phyloP scores from a whole-genome alignment of 805 yeast species.

The Cyberlindnera amylophila region DNA sequence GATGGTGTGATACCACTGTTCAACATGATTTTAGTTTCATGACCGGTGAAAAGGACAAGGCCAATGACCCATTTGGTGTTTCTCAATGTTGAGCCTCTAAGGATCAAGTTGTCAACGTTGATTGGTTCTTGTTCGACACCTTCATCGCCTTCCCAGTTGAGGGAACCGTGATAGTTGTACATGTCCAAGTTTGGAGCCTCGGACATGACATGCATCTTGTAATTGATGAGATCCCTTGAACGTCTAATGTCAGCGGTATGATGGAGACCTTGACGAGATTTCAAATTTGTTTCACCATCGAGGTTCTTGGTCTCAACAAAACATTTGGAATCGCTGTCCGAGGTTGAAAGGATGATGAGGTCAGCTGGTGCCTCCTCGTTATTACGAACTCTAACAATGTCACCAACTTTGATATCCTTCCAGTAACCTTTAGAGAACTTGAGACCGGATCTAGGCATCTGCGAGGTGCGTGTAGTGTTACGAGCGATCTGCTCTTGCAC shows the following conservation, averaged over 20 bases:
- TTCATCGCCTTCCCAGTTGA: slow-evolving; percentile 43
- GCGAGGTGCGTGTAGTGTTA: slow-evolving; percentile 2
- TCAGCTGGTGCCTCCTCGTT: slow-evolving; percentile 84
- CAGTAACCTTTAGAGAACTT: slow-evolving; percentile 41
- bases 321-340: slow-evolving; percentile 66
- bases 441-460: neutral
- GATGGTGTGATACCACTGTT: slow-evolving; percentile 78
- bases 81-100: slow-evolving; percentile 72
- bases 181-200: slow-evolving; percentile 80
- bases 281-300: slow-evolving; percentile 77
- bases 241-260: slow-evolving; percentile 47
- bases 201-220: slow-evolving; percentile 62
- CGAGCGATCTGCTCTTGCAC: slow-evolving; percentile 9
- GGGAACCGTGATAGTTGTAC: slow-evolving; percentile 70
- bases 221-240: slow-evolving; percentile 42
- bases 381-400: slow-evolving; percentile 61
- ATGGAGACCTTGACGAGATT: slow-evolving; percentile 66
- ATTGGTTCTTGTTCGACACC: slow-evolving; percentile 48
- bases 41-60: slow-evolving; percentile 70
- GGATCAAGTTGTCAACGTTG: slow-evolving; percentile 59
- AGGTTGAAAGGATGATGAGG: slow-evolving; percentile 51
- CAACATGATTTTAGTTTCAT: slow-evolving; percentile 74
- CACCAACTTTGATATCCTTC: slow-evolving; percentile 74
- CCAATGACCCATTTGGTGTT: slow-evolving; percentile 83
- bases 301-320: slow-evolving; percentile 74